Percentiles rank a stretch among this genome's conserved stretches.
Conservation (phyloP, 2,329 filamentous ascomycete species). For the Nemania sp. region DNA sequence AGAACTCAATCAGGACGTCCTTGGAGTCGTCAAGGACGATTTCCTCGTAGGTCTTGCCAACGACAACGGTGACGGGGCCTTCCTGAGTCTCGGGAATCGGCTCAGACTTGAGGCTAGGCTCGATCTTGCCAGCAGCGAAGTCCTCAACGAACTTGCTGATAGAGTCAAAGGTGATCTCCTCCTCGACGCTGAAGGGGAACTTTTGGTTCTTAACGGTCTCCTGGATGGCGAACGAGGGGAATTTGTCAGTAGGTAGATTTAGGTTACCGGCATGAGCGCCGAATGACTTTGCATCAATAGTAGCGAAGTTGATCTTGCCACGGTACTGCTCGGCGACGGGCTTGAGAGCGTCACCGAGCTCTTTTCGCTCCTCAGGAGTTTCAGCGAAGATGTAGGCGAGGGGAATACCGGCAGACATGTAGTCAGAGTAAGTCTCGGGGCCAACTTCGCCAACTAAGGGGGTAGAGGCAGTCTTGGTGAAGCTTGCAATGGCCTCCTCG, state of each 20-base stretch:
- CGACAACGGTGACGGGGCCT: constrained; percentile 85
- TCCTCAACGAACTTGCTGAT: constrained; percentile 88
- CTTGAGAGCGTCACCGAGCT: constrained; percentile 82
- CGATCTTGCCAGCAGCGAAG: constrained; percentile 86
- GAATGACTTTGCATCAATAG: constrained; percentile 93
- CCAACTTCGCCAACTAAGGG: constrained; percentile 96
- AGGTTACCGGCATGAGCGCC: constrained; percentile 96
- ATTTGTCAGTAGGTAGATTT: constrained; percentile 94
- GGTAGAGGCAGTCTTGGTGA: constrained; percentile 85
- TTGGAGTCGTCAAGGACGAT: constrained; percentile 93
- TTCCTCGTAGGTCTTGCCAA: constrained; percentile 93
- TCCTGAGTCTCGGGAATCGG: constrained; percentile 94
- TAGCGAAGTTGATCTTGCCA: constrained; percentile 96
- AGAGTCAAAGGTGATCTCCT: constrained; percentile 77
- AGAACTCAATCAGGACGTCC: constrained; percentile 98
- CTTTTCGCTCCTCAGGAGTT: constrained; percentile 86
- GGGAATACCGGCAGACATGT: constrained; percentile 93
- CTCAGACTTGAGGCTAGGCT: constrained; percentile 98
- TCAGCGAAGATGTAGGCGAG: constrained; percentile 98
- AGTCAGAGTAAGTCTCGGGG: constrained; percentile 93
- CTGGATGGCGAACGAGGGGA: constrained; percentile 98
- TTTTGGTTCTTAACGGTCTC: constrained; percentile 96
- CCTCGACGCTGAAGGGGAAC: constrained; percentile 90
- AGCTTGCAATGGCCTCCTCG: constrained; percentile 80
- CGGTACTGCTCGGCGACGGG: constrained; percentile 90